Evolutionary conservation across 2,329 filamentous ascomycete genomes (phyloP), one percentile per base, ranked within the genome.

Genomic region (Fusarium nematophilum): DNA sequence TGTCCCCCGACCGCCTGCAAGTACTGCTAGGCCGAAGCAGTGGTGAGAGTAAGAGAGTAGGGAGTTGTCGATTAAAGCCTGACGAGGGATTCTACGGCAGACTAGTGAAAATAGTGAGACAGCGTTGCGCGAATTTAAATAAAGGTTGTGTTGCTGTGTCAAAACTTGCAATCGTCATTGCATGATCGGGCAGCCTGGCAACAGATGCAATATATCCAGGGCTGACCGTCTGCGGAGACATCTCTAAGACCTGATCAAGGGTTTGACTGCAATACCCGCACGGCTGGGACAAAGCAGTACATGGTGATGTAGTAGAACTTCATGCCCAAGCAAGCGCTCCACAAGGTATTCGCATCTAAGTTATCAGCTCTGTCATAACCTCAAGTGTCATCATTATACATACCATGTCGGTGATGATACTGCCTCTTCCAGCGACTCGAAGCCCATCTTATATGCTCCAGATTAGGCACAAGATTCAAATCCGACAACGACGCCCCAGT

Each of bases 1-100:
- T 81, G 78, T 44, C 79, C 79, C 0, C n/a, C 48, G 13, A 54
- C 34, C 73, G 72, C 72, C 13, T 75, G 72, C 3, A 39, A 27
- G 27, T 64, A 61, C 4, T 64, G 62, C 2, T 64, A 44, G 17
- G 13, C 5, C 14, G 27, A 15, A 15, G 13, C n/a, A n/a, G n/a
- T n/a, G n/a, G n/a, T n/a, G n/a, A n/a, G n/a, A n/a, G n/a, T n/a
- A n/a, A n/a, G n/a, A n/a, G n/a, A n/a, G n/a, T n/a, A n/a, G n/a
- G n/a, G n/a, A n/a, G n/a, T n/a, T n/a, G n/a, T n/a, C n/a, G n/a
- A n/a, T n/a, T n/a, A n/a, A n/a, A n/a, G n/a, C n/a, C n/a, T n/a
- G n/a, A n/a, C n/a, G n/a, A n/a, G n/a, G n/a, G n/a, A n/a, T n/a
- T n/a, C n/a, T n/a, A n/a, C n/a, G n/a, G n/a, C n/a, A n/a, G n/a